Evolutionary conservation across 257 asterid species (phyloP).

Genomic region (Rubia yunnanensis): DNA sequence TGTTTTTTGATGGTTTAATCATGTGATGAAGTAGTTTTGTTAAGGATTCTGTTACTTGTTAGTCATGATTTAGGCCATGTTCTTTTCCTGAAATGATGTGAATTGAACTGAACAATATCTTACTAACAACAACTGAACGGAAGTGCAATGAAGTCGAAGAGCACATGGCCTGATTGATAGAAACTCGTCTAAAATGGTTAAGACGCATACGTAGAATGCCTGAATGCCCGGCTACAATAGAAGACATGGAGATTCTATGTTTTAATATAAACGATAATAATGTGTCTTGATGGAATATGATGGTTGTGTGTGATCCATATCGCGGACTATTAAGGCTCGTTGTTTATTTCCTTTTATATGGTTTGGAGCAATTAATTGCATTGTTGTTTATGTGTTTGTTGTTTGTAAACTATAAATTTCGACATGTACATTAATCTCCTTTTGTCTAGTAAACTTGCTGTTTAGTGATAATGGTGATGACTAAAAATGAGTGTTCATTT

Average conservation of each 20-base stretch:
- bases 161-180: neutral
- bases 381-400: neutral
- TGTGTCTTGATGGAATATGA: neutral
- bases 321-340: neutral
- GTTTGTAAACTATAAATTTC: neutral
- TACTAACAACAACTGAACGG: neutral
- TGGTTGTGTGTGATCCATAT: neutral
- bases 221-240: neutral
- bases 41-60: neutral
- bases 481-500: neutral
- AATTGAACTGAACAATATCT: neutral
- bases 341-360: neutral
- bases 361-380: neutral
- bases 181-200: no score
- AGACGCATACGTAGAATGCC: no score
- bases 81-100: neutral
- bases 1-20: neutral
- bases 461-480: neutral
- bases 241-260: neutral
- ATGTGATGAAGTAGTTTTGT: neutral
- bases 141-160: neutral
- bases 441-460: neutral
- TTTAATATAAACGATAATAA: no score
- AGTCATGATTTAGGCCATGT: neutral
- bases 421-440: neutral